Evolutionary conservation across 495 filamentous ascomycete species (phyloP).

Genomic region (Penicillium roqueforti): DNA sequence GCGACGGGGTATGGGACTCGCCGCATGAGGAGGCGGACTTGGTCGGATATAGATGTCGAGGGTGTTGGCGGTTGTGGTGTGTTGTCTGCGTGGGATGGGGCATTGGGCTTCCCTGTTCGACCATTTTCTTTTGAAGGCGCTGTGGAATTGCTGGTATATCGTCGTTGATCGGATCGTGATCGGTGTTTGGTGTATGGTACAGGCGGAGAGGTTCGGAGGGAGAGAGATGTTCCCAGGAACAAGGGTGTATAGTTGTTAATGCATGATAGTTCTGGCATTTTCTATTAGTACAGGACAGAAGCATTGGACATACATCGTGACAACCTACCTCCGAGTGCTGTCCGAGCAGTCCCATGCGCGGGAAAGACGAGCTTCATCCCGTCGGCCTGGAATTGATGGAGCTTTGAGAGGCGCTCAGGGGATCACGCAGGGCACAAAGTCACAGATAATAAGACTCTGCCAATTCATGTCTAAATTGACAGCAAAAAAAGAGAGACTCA

Average conservation of each 20-base stretch:
- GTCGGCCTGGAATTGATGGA: slow-evolving; percentile 13
- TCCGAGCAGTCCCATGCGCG: slow-evolving; percentile 18
- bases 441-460: background rate
- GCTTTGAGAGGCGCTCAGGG: slow-evolving; percentile 12
- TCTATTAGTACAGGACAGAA: background rate
- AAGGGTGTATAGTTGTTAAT: background rate
- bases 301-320: background rate
- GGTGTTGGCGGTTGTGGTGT: background rate
- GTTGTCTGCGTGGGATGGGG: background rate
- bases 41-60: slow-evolving; percentile 26
- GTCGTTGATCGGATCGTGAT: slow-evolving; percentile 11
- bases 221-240: background rate
- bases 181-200: slow-evolving; percentile 3
- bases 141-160: slow-evolving; percentile 17
- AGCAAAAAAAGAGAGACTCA: slow-evolving; percentile 15
- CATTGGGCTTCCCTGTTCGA: background rate
- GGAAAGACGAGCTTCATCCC: slow-evolving; percentile 34
- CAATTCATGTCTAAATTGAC: slow-evolving; percentile 5
- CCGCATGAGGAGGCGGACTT: slow-evolving; percentile 64
- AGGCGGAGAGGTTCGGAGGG: slow-evolving; percentile 3
- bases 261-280: background rate
- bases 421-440: slow-evolving; percentile 5
- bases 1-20: slow-evolving; percentile 68
- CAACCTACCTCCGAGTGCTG: slow-evolving; percentile 24
- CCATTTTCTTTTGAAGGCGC: slow-evolving; percentile 3